Evolutionary conservation across 1,284 basidiomycete genomes (phyloP), one percentile per base, ranked within the genome.

Genomic region (Sanghuangporus sanghuang): DNA sequence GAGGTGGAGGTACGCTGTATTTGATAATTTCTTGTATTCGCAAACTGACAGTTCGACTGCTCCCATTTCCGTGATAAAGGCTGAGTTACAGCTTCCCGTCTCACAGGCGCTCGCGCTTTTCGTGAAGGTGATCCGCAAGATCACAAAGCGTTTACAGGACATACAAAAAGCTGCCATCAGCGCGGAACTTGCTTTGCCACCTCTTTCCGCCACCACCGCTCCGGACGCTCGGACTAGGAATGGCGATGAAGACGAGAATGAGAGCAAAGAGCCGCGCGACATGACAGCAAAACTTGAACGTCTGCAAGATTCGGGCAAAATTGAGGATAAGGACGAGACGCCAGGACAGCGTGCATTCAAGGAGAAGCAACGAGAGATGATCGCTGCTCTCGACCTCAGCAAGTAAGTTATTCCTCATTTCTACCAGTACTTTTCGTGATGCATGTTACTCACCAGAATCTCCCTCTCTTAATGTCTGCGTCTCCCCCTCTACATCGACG

Each of bases 31-130:
- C 6, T 42, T 7, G 16, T 12, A 27, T 50, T 50, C n/a, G 35
- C 1, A 1, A 63, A 54, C 64, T 64, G 56, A 65, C 57, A 16
- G 38, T 59, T 56, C 16, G 44, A 46, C 57, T 59, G 42, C n/a
- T 57, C 23, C 52, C 48, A 21, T 38, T 12, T 16, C 23, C 40
- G 18, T 36, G n/a, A 36, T 8, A 61, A 57, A 92, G 90, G 72
- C 76, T 39, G 95, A 97, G 72, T 80, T 99, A 21, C 85, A 87
- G 23, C 77, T 98, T 0, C 91, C 93, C 0, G 87, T 94, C 23
- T 90, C 90, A 2, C 96, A 99, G 75, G 83, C 87, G 0, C 82
- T 99, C 14, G 96, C 96, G 0, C 80, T 98, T 44, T 96, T 99
- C 74, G 89, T 89, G 69, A 98, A 99, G 78, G 82, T 95, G 38